phyloP scores from a whole-genome alignment of 192 early-diverging fungal species.

The Coemansia sp. region DNA sequence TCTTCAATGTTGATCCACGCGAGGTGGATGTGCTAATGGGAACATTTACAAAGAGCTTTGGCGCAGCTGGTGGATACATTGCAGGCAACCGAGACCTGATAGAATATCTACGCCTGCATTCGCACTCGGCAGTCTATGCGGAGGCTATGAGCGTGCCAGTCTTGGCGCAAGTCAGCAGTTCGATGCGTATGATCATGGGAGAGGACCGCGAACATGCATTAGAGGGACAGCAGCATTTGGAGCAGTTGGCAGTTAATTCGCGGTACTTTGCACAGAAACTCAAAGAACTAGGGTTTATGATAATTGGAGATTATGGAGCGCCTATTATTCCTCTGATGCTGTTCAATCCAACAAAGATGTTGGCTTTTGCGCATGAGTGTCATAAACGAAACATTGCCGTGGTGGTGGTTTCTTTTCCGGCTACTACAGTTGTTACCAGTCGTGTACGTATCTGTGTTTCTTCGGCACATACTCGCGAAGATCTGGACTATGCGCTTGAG shows the following conservation, averaged over 20 bases:
- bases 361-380: slow-evolving; percentile 91
- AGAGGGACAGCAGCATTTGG: slow-evolving; percentile 80
- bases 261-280: slow-evolving; percentile 79
- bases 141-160: slow-evolving; percentile 86
- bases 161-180: slow-evolving; percentile 87
- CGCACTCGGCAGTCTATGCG: slow-evolving; percentile 82
- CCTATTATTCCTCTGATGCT: slow-evolving; percentile 91
- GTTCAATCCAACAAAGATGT: slow-evolving; percentile 94
- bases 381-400: slow-evolving; percentile 89
- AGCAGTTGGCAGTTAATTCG: slow-evolving; percentile 82
- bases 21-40: slow-evolving; percentile 96
- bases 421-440: slow-evolving; percentile 92
- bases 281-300: slow-evolving; percentile 88
- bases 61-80: slow-evolving; percentile 95
- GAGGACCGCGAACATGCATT: slow-evolving; percentile 75
- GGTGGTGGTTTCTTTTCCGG: slow-evolving; percentile 96
- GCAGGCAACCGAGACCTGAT: slow-evolving; percentile 73
- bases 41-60: slow-evolving; percentile 97
- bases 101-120: slow-evolving; percentile 74
- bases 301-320: slow-evolving; percentile 82
- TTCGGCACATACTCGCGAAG: slow-evolving; percentile 88
- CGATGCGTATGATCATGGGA: slow-evolving; percentile 90
- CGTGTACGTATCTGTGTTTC: slow-evolving; percentile 94
- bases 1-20: slow-evolving; percentile 84
- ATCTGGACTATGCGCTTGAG: slow-evolving; percentile 75